phyloP scores from a whole-genome alignment of 805 yeast species.

The Nakazawaea ernobii region DNA sequence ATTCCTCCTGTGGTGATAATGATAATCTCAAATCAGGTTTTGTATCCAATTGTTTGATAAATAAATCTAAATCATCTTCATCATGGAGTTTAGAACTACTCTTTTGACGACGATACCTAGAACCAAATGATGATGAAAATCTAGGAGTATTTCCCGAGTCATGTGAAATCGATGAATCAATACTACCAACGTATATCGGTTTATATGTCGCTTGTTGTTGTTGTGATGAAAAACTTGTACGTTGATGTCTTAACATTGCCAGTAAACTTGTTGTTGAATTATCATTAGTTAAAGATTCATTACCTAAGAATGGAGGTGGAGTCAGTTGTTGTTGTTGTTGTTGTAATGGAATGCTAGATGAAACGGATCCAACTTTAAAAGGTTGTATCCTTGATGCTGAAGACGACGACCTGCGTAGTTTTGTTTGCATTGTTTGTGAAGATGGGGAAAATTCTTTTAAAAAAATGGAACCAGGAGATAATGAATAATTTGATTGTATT shows the following conservation, averaged over 20 bases:
- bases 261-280: constrained; percentile 50
- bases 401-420: constrained; percentile 12
- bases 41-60: constrained; percentile 28
- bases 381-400: constrained; percentile 45
- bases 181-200: constrained; percentile 8
- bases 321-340: constrained; percentile 18
- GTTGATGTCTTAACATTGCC: constrained; percentile 40
- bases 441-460: constrained; percentile 14
- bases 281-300: constrained; percentile 32
- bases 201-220: constrained; percentile 5
- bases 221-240: constrained; percentile 13
- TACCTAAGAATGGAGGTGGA: constrained; percentile 24
- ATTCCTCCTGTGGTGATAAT: constrained; percentile 18
- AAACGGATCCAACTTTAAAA: constrained; percentile 57
- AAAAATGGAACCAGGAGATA: constrained; percentile 15
- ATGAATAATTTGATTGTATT: constrained; percentile 12
- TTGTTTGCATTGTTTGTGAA: not conserved
- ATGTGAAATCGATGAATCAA: constrained; percentile 17
- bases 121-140: constrained; percentile 69
- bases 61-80: constrained; percentile 28
- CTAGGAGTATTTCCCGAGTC: constrained; percentile 40
- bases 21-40: constrained; percentile 29
- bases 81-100: constrained; percentile 14
- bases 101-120: constrained; percentile 28
- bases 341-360: constrained; percentile 30